Base-by-base conservation (phyloP, 2,329 filamentous ascomycete genomes). In the Pseudonectria buxi region DNA sequence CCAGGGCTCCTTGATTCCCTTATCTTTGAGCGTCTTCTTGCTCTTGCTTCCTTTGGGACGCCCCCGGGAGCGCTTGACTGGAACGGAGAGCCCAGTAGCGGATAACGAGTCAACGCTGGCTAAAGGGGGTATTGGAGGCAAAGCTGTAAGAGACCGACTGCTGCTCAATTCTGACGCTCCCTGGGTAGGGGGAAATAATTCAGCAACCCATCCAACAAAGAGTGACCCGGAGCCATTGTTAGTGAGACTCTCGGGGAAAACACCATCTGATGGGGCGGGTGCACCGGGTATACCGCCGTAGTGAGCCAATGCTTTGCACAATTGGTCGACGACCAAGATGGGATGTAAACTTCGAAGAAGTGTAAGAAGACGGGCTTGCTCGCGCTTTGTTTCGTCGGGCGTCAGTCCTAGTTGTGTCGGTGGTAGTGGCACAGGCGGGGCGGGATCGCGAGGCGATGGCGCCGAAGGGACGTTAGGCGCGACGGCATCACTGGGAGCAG, bases 281-380 rank as follows among this genome's bases (percentile, higher is more conserved):
- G 68, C 70, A 18, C 69, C 71, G 26, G 75, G 73, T 30, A 74
- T 67, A 16, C 76, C 75, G 7, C 78, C 77, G 55, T 81, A 81
- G 46, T 76, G 80, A n/a, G 72, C 68, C 35, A 81, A 52, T 2
- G 74, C 77, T 46, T 72, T 79, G 50, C 74, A 80, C 24, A 82
- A 61, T 48, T 78, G 76, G 40, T 81, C 75, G 14, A 80, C 76
- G 1, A 81, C 72, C 3, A 66, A 61, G 7, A 67, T 49, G 9
- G 77, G 76, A 43, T 74, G 67, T 10, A 81, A 58, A 28, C 65
- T 72, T 31, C 71, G 67, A 14, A 82, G 55, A 10, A 81, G 58
- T 5, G 70, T 73, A 30, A 81, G 59, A 2, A 81, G 59, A 22
- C 78, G 69, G 40, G 73, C 71, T 50, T 81, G 77, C 47, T 82